A percentile compares a stretch with the other conserved stretches of the same genome.
Conservation (phyloP, 164 flowering plant species). For the Magnolia changhungtana region DNA sequence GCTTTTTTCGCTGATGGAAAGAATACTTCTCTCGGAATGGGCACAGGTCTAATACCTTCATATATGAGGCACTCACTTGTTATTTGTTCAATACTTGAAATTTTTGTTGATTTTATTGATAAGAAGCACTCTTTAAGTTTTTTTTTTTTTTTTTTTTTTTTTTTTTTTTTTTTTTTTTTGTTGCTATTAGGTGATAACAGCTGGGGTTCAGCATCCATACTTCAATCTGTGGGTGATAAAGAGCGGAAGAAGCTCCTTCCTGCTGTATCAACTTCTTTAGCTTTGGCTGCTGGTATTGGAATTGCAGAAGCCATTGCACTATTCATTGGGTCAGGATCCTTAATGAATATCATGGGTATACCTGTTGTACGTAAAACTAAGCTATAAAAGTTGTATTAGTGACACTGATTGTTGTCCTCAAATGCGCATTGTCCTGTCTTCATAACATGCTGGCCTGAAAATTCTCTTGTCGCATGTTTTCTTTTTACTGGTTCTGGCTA, state of each 20-base stretch:
- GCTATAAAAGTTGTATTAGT: conserved; percentile 7
- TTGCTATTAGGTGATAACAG: conserved; percentile 7
- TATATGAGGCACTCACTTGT: background rate
- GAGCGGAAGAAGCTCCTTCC: conserved; percentile 60
- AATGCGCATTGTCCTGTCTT: background rate
- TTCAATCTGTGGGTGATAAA: conserved; percentile 18
- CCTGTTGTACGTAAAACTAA: conserved; percentile 70
- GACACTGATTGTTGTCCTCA: background rate
- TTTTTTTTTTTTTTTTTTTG: too few relatives aligned
- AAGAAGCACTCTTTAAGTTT: background rate
- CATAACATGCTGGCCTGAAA: background rate
- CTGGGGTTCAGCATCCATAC: conserved; percentile 12
- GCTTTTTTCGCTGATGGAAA: conserved; percentile 34
- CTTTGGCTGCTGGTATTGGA: conserved; percentile 80
- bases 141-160: background rate
- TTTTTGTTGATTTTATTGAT: background rate
- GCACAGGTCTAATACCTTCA: background rate
- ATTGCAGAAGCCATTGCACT: conserved; percentile 82
- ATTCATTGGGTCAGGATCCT: conserved; percentile 64
- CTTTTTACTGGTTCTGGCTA: background rate
- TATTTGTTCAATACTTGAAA: background rate
- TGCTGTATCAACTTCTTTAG: conserved; percentile 77
- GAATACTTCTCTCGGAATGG: conserved; percentile 10
- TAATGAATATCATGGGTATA: conserved; percentile 94
- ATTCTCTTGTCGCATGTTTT: background rate